phyloP scores from a whole-genome alignment of 371 early-diverging fungal species.

The Mucor lusitanicus region DNA sequence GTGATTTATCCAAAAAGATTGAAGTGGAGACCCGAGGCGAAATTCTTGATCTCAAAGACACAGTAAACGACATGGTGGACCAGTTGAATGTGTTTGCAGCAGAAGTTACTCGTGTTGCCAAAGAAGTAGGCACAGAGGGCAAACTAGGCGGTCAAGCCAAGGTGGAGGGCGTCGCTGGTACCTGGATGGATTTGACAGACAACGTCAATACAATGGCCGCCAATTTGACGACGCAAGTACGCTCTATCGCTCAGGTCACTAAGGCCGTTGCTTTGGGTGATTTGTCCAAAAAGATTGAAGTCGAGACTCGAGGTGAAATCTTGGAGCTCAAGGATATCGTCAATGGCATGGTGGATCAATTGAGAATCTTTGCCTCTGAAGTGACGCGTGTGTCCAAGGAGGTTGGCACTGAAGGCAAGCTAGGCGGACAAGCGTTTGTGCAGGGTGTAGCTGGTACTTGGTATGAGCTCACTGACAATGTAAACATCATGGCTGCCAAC shows the following conservation, averaged over 20 bases:
- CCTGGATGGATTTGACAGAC: constrained; percentile 34
- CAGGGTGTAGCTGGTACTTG: too few species aligned
- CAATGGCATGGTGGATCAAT: too few species aligned
- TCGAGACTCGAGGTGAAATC: constrained; percentile 67
- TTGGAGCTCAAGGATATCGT: too few species aligned
- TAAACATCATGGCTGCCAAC: constrained; percentile 50
- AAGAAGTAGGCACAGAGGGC: too few species aligned
- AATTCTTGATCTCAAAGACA: constrained; percentile 40
- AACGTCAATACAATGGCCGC: constrained; percentile 52
- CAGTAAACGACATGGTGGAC: too few species aligned
- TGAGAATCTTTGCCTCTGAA: too few species aligned
- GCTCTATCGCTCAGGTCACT: constrained; percentile 57
- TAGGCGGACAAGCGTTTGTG: too few species aligned
- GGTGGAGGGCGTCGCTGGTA: constrained; percentile 47
- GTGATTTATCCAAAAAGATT: constrained; percentile 52
- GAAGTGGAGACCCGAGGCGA: constrained; percentile 43
- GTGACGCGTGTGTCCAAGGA: constrained; percentile 3
- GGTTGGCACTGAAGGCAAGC: too few species aligned
- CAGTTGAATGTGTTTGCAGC: too few species aligned
- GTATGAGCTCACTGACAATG: constrained; percentile 54
- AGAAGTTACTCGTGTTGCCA: too few species aligned
- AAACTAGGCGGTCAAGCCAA: constrained; percentile 39
- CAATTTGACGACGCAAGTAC: constrained; percentile 49
- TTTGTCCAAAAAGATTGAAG: constrained; percentile 60
- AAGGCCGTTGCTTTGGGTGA: constrained; percentile 60